Percentiles rank a stretch among this genome's conserved stretches.
These are phyloP conservation scores for Trifolium repens DNA, from an alignment of 306 rosid species.

Conservation along the genomic window DNA sequence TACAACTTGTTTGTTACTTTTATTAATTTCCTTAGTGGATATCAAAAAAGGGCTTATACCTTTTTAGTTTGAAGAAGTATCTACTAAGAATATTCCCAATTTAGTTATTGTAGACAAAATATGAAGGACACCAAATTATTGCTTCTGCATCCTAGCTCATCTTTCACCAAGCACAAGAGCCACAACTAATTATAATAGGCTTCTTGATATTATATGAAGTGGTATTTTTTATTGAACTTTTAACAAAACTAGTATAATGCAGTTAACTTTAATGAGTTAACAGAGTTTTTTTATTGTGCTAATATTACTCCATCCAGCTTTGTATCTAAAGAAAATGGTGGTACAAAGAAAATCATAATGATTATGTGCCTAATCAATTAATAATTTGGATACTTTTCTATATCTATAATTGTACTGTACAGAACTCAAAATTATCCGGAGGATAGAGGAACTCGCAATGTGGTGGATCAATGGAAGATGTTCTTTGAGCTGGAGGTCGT, in stretches of 20 bases:
- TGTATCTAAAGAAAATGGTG: background rate
- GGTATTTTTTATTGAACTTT: background rate
- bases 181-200: background rate
- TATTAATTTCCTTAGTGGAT: constrained; percentile 44
- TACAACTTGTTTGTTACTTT: constrained; percentile 6
- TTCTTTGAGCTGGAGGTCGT: no score
- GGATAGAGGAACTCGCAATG: no score
- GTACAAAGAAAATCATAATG: background rate
- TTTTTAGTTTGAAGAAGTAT: constrained; percentile 45
- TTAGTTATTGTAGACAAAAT: background rate
- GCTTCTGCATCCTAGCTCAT: constrained; percentile 1
- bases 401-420: no score
- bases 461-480: no score
- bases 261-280: background rate
- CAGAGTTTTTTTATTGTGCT: background rate
- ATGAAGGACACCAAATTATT: background rate
- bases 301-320: background rate
- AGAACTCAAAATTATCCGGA: no score
- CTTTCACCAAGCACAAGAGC: background rate
- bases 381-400: background rate
- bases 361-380: background rate
- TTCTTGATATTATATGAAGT: background rate
- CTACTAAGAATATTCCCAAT: constrained; percentile 56
- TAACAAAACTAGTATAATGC: background rate
- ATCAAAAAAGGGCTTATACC: constrained; percentile 46